These are phyloP conservation scores for Fusarium solani-melongenae DNA, from an alignment of 2,329 filamentous ascomycete species.

Conservation along the genomic window DNA sequence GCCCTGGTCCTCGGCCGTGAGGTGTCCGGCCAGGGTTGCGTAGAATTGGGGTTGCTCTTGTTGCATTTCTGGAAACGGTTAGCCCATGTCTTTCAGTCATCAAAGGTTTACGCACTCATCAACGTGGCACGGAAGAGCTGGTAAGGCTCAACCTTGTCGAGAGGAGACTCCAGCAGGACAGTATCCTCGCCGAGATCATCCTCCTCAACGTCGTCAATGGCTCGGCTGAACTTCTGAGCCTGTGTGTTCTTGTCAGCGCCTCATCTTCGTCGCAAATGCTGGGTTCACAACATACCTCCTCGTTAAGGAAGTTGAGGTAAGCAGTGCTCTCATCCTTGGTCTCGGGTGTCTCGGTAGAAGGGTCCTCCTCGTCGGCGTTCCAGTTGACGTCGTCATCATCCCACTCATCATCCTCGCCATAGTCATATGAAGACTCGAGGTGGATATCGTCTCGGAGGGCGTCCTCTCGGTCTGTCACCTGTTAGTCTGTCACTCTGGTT, in stretches of 20 bases:
- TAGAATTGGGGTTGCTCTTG: slow-evolving; percentile 93
- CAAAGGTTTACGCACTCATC: slow-evolving; percentile 72
- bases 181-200: slow-evolving; percentile 95
- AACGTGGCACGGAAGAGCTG: slow-evolving; percentile 85
- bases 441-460: slow-evolving; percentile 89
- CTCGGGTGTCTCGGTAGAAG: slow-evolving; percentile 72
- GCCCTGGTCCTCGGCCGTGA: slow-evolving; percentile 83
- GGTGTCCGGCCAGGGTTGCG: slow-evolving; percentile 78
- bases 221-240: slow-evolving; percentile 85
- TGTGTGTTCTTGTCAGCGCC: slow-evolving; percentile 51
- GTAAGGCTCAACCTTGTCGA: slow-evolving; percentile 97
- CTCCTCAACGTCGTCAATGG: slow-evolving; percentile 76
- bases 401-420: slow-evolving; percentile 82
- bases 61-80: slow-evolving; percentile 75
- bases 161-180: slow-evolving; percentile 88
- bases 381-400: slow-evolving; percentile 85
- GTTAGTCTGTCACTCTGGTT: slow-evolving; percentile 38
- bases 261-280: not conserved
- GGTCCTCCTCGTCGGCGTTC: slow-evolving; percentile 78
- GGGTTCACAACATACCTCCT: slow-evolving; percentile 70
- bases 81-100: slow-evolving; percentile 28
- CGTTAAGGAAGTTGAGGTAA: slow-evolving; percentile 95
- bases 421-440: slow-evolving; percentile 71
- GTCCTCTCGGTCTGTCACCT: slow-evolving; percentile 81
- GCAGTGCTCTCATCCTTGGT: slow-evolving; percentile 91